Evolutionary conservation across 1,139 yeast species (phyloP).

Genomic region (Saccharomycopsis hybrid): DNA sequence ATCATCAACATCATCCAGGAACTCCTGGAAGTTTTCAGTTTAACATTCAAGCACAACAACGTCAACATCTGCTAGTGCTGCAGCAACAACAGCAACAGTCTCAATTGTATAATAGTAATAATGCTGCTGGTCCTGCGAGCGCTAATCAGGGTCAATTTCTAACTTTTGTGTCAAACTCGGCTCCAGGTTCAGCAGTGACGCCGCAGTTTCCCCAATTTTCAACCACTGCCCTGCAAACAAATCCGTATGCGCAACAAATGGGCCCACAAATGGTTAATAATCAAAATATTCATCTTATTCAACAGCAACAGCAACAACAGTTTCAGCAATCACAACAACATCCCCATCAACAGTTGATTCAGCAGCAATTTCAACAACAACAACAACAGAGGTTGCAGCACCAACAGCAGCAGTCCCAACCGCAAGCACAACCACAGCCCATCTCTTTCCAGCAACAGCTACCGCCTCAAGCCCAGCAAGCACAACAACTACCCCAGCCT

Average conservation of each 20-base stretch:
- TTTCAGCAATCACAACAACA: constrained; percentile 7
- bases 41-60: not conserved
- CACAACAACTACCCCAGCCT: constrained; percentile 24
- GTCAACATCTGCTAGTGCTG: constrained; percentile 10
- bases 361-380: constrained; percentile 17
- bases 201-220: constrained; percentile 10
- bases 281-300: constrained; percentile 2
- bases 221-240: not conserved
- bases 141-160: too few relatives aligned
- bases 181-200: not conserved
- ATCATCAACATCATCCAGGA: not conserved
- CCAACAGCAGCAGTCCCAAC: constrained; percentile 14
- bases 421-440: constrained; percentile 23
- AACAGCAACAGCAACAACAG: constrained; percentile 21
- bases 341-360: constrained; percentile 21
- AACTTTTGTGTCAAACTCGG: constrained; percentile 2
- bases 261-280: not conserved
- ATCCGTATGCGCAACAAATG: not conserved
- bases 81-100: constrained; percentile 23
- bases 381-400: constrained; percentile 25
- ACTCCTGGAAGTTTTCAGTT: not conserved
- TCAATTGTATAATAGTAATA: too few relatives aligned
- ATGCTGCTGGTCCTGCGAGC: too few relatives aligned
- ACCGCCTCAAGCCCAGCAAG: constrained; percentile 25
- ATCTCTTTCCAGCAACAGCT: constrained; percentile 23